phyloP scores from a whole-genome alignment of 371 early-diverging fungal species.

The Mucor irregularis region DNA sequence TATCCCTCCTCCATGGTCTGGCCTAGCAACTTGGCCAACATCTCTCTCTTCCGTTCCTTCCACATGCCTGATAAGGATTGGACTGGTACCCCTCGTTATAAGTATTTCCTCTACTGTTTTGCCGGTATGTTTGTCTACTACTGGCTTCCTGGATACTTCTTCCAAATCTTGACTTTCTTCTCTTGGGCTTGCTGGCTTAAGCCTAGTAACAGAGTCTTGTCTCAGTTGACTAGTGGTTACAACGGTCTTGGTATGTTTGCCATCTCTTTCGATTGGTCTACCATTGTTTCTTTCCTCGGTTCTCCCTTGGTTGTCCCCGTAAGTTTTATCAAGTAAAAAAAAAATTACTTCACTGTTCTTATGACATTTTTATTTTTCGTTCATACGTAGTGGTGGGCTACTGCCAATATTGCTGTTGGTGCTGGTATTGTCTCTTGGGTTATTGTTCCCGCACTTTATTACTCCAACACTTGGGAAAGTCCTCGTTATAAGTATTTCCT shows the following conservation, averaged over 20 bases:
- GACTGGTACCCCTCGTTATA: slow-evolving; percentile 54
- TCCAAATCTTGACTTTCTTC: slow-evolving; percentile 69
- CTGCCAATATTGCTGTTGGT: slow-evolving; percentile 69
- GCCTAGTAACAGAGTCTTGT: slow-evolving; percentile 53
- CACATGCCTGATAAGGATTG: slow-evolving; percentile 57
- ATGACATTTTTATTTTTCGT: slow-evolving; percentile 15
- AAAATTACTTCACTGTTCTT: too few relatives aligned
- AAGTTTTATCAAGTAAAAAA: too few relatives aligned
- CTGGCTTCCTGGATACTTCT: slow-evolving; percentile 78
- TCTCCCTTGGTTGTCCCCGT: slow-evolving; percentile 72
- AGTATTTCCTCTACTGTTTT: slow-evolving; percentile 65
- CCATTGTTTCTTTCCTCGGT: slow-evolving; percentile 60
- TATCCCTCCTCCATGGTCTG: slow-evolving; percentile 86
- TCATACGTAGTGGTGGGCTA: slow-evolving; percentile 50
- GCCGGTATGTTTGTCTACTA: slow-evolving; percentile 68
- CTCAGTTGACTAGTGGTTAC: slow-evolving; percentile 65
- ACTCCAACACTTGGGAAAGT: slow-evolving; percentile 64
- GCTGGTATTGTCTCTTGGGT: slow-evolving; percentile 75
- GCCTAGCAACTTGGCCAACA: slow-evolving; percentile 73
- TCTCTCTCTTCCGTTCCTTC: slow-evolving; percentile 75
- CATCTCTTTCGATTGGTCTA: slow-evolving; percentile 79
- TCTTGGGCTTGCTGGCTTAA: slow-evolving; percentile 77
- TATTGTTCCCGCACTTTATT: slow-evolving; percentile 71
- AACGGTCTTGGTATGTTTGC: slow-evolving; percentile 73
- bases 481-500: slow-evolving; percentile 68